phyloP scores from a whole-genome alignment of 225 moss, liverwort and hornwort species.

The Takakia lepidozioides region DNA sequence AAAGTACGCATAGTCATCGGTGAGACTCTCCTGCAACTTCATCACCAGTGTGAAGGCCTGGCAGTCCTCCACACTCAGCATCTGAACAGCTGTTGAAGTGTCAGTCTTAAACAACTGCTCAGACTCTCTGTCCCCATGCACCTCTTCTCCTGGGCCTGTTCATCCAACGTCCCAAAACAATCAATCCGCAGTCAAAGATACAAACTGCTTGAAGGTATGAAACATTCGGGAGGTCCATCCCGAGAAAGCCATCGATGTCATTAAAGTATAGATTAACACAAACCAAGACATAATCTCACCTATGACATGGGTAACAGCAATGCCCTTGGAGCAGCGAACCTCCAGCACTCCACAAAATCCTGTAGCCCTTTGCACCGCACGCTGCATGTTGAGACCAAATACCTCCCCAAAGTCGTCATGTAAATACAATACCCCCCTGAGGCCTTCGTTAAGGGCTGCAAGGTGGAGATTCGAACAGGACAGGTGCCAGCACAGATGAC shows the following conservation, averaged over 20 bases:
- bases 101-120: slow-evolving; percentile 67
- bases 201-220: not conserved
- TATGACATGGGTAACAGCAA: slow-evolving; percentile 80
- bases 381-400: slow-evolving; percentile 80
- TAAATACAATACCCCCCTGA: slow-evolving; percentile 84
- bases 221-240: too few species aligned
- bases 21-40: slow-evolving; percentile 76
- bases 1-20: slow-evolving; percentile 75
- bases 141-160: slow-evolving; percentile 80
- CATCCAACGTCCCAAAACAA: too few species aligned
- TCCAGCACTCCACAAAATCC: slow-evolving; percentile 86
- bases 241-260: too few species aligned
- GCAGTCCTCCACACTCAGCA: slow-evolving; percentile 90
- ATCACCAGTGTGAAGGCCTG: slow-evolving; percentile 87
- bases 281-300: slow-evolving; percentile 22
- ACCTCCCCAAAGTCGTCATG: slow-evolving; percentile 98
- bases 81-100: slow-evolving; percentile 62
- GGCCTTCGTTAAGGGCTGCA: slow-evolving; percentile 77
- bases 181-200: too few species aligned
- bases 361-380: slow-evolving; percentile 78
- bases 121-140: slow-evolving; percentile 41
- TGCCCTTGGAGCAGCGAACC: slow-evolving; percentile 76
- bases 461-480: slow-evolving; percentile 75
- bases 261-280: not conserved
- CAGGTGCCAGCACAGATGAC: slow-evolving; percentile 94